These are phyloP conservation scores for Ganoderma sinense DNA, from an alignment of 1,284 basidiomycete genomes.

Conservation along the genomic window DNA sequence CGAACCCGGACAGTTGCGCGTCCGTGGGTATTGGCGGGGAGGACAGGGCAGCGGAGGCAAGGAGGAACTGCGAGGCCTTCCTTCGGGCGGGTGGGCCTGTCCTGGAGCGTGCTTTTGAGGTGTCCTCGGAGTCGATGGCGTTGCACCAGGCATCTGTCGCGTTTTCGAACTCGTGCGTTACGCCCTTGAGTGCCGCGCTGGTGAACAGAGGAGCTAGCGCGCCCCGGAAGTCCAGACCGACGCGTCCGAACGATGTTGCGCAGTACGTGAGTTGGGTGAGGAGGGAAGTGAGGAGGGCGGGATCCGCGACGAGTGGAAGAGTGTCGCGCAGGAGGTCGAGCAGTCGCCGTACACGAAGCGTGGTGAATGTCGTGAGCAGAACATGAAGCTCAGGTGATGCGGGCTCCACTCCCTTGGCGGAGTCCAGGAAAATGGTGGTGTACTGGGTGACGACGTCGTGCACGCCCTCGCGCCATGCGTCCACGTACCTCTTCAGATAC, in stretches of 20 bases:
- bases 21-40: conserved; percentile 39
- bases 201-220: conserved; percentile 72
- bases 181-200: conserved; percentile 57
- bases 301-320: conserved; percentile 62
- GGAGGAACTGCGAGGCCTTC: conserved; percentile 33
- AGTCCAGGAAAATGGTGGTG: conserved; percentile 88
- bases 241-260: conserved; percentile 88
- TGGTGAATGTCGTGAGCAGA: conserved; percentile 62
- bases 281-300: conserved; percentile 80
- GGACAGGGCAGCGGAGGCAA: conserved; percentile 25
- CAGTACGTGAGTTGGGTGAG: conserved; percentile 94
- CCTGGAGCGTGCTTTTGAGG: conserved; percentile 20
- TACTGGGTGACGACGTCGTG: conserved; percentile 93
- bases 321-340: conserved; percentile 61
- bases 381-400: conserved; percentile 45
- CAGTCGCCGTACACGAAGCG: conserved; percentile 60
- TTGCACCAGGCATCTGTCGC: conserved; percentile 36
- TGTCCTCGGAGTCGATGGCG: conserved; percentile 22
- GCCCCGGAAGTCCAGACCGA: conserved; percentile 86
- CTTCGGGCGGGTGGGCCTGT: conserved; percentile 17
- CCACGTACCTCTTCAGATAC: conserved; percentile 88
- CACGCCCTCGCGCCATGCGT: conserved; percentile 91
- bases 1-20: conserved; percentile 32
- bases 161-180: conserved; percentile 50
- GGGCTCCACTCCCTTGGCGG: conserved; percentile 37